Percentiles rank a stretch among this genome's conserved stretches.
phyloP scores from a whole-genome alignment of 1,284 basidiomycete genomes.

The Cutaneotrichosporon sp. region DNA sequence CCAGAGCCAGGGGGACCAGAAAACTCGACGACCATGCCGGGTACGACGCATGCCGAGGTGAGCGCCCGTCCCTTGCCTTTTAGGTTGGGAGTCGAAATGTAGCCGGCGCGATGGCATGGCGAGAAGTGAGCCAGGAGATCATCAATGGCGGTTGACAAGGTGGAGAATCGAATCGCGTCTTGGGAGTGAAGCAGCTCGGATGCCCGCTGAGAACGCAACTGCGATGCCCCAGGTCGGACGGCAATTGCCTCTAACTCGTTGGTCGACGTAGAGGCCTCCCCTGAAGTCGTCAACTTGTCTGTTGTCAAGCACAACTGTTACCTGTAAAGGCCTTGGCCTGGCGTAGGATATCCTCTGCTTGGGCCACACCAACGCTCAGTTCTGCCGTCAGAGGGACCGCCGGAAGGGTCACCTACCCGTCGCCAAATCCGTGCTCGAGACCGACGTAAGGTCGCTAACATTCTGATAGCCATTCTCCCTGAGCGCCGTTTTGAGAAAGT shows the following conservation, averaged over 20 bases:
- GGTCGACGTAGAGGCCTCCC: conserved; percentile 15
- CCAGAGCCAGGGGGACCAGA: conserved; percentile 44
- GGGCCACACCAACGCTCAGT: conserved; percentile 24
- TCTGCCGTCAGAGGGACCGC: conserved; percentile 18
- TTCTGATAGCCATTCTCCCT: conserved; percentile 36
- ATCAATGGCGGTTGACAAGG: conserved; percentile 33
- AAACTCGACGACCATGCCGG: conserved; percentile 43
- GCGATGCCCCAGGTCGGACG: not conserved
- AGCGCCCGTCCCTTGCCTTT: conserved; percentile 20
- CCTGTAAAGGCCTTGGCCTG: conserved; percentile 10
- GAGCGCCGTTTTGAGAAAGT: conserved; percentile 31
- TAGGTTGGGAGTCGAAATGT: not conserved
- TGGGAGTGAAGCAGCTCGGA: conserved; percentile 23
- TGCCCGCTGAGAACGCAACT: conserved; percentile 22
- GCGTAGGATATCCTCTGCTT: conserved; percentile 32
- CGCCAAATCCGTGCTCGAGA: conserved; percentile 27
- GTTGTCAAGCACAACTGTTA: no score
- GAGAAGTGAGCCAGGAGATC: conserved; percentile 25
- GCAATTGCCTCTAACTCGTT: not conserved
- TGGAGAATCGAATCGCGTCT: conserved; percentile 27
- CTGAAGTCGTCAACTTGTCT: no score
- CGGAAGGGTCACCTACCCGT: conserved; percentile 24
- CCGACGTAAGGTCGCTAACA: conserved; percentile 24
- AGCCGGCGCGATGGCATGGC: not conserved
- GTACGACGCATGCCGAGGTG: conserved; percentile 10